Conservation (phyloP, 2,329 filamentous ascomycete species). For the Verticillium albo-atrum region DNA sequence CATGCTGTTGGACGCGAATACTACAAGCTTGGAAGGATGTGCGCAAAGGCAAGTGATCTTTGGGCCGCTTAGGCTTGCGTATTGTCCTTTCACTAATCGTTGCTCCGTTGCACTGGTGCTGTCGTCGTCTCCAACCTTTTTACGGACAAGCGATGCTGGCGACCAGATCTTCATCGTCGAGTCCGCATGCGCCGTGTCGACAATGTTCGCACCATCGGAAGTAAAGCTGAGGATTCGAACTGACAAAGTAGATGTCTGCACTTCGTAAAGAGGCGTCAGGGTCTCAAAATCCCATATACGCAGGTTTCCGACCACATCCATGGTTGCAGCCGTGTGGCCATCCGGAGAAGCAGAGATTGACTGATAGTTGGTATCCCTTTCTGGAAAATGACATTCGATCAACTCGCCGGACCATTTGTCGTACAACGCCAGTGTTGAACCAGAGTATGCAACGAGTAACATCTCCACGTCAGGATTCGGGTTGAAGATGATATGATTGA, state of each 20-base stretch:
- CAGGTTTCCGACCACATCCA: conserved; percentile 9
- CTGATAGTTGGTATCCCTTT: conserved; percentile 4
- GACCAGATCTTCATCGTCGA: conserved; percentile 16
- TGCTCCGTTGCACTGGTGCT: conserved; percentile 9
- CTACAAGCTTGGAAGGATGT: conserved; percentile 7
- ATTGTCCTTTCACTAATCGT: conserved; percentile 7
- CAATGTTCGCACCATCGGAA: conserved; percentile 11
- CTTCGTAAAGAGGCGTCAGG: conserved; percentile 13
- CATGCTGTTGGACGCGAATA: conserved; percentile 12
- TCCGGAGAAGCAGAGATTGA: conserved; percentile 13
- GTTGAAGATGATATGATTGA: conserved; percentile 14
- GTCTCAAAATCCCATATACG: conserved; percentile 18
- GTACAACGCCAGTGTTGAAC: conserved; percentile 13
- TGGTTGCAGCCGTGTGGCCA: conserved; percentile 14
- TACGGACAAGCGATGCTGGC: conserved; percentile 14
- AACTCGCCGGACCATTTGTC: conserved; percentile 13
- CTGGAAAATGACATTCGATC: conserved; percentile 2
- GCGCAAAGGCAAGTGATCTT: conserved; percentile 11
- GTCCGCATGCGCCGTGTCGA: conserved; percentile 14
- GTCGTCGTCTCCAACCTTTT: conserved; percentile 14
- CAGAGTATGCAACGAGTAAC: conserved; percentile 14
- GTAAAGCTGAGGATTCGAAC: conserved; percentile 15
- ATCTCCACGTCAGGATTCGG: conserved; percentile 14
- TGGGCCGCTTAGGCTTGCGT: conserved; percentile 5
- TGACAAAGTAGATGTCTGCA: conserved; percentile 7